Evolutionary conservation across 345 rosid species (phyloP), one percentile per base, ranked within the genome.

Genomic region (Acer campestre): DNA sequence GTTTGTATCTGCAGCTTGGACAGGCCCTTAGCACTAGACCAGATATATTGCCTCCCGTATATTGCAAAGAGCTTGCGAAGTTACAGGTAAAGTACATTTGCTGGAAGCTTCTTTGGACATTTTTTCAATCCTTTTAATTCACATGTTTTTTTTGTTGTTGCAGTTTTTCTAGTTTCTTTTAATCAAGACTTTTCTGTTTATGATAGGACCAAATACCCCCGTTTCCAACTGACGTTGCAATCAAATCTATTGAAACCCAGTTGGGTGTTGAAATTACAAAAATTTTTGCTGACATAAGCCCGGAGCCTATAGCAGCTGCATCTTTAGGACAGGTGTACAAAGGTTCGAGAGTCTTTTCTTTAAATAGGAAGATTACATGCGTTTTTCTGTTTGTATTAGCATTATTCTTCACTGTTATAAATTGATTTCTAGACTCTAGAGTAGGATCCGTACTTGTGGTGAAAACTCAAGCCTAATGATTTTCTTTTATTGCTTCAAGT

Each of bases 271-370:
- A 96, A 55, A 73, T 91, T 70, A 88, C 93, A 67, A 78, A 92
- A 82, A 55, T 87, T 78, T 95, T 93, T 90, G 90, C 98, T 29
- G 94, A 93, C 87, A 92, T 95, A 65, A 89, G 97, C 84, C 91
- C 88, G 62, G 86, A 91, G 86, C 98, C 99, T 74, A 81, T 91
- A 77, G 98, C 98, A 70, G 92, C 99, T 66, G 99, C 99, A 79
- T 96, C 99, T 59, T 81, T 96, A 79, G 99, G 99, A 51, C 98
- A 96, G 89, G 98, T 96, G 78, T 94, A 94, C 84, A 96, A 94
- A 96, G 98, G 98, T 95, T 83, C 75, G 85, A 84, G 77, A 68
- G 42, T 73, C 75, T 77, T 63, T 75, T 71, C 77, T 75, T 59
- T 44, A 64, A 51, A 16, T 76, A 18, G 73, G 61, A 61, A 77